Evolutionary conservation across 176 grass and related monocot species (phyloP).

Genomic region (Carex scoparia): DNA sequence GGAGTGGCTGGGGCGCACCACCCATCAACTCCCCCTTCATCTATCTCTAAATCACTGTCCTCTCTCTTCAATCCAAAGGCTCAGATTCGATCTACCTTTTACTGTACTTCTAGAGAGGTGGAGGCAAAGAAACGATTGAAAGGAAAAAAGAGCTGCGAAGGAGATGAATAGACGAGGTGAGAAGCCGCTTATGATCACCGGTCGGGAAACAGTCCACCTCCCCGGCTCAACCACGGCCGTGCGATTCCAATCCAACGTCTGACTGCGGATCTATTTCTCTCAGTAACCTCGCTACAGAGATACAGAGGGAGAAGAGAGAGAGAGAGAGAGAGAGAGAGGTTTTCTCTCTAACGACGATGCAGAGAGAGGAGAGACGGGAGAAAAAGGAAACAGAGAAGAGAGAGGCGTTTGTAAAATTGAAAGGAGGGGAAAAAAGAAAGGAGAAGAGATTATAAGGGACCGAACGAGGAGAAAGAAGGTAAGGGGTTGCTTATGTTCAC

Average conservation of each 20-base stretch:
- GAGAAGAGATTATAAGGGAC: constrained; percentile 8
- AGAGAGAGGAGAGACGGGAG: not conserved
- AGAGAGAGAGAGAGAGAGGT: not conserved
- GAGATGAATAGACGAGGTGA: constrained; percentile 29
- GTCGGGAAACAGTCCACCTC: constrained; percentile 8
- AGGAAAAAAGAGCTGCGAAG: not conserved
- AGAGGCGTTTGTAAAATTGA: not conserved
- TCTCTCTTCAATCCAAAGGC: constrained; percentile 27
- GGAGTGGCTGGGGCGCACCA: constrained; percentile 57
- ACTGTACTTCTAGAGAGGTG: not conserved
- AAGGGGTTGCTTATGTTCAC: constrained; percentile 24
- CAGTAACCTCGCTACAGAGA: not conserved
- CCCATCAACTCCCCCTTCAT: constrained; percentile 61
- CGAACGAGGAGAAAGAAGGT: not conserved
- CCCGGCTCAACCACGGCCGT: not conserved
- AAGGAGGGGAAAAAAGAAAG: not conserved
- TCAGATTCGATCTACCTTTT: not conserved
- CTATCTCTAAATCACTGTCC: constrained; percentile 53
- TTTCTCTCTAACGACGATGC: not conserved
- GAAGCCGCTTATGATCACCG: not conserved
- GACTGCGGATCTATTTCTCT: constrained; percentile 6
- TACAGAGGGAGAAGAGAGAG: not conserved
- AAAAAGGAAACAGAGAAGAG: not conserved
- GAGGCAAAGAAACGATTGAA: not conserved
- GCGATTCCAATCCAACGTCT: constrained; percentile 1